phyloP scores from a whole-genome alignment of 1,284 basidiomycete species.

The Ceratobasidium sp. region DNA sequence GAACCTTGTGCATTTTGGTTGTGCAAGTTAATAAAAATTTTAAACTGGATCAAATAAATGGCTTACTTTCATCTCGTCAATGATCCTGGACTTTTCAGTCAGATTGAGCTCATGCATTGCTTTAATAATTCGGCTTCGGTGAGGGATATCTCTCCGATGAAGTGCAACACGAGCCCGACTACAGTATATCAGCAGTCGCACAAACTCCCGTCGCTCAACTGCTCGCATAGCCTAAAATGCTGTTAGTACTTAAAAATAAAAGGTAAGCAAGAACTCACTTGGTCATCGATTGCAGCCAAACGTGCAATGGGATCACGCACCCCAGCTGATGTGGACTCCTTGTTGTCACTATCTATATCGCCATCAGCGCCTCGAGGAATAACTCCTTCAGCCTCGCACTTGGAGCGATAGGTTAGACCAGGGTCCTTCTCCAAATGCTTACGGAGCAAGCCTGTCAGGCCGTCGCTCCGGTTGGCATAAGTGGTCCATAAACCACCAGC shows the following conservation, averaged over 20 bases:
- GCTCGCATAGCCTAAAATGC: neutral
- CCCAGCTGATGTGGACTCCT: neutral
- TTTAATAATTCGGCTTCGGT: neutral
- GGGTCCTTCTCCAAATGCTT: neutral
- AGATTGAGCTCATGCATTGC: neutral
- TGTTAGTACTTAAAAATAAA: neutral
- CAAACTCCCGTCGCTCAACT: neutral
- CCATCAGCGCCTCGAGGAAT: neutral
- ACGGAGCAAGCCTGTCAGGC: neutral
- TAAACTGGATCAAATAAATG: neutral
- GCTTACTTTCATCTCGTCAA: neutral
- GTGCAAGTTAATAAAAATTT: no score
- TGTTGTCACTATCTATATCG: neutral
- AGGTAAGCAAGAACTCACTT: neutral
- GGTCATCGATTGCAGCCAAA: neutral
- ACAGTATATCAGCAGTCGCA: neutral
- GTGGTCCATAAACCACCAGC: no score
- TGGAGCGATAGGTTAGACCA: neutral
- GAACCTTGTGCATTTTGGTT: constrained; percentile 30
- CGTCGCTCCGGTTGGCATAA: neutral
- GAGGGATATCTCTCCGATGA: neutral
- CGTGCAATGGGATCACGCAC: neutral
- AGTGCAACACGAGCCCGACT: neutral
- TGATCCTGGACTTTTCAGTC: neutral
- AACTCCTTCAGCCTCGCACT: neutral